Evolutionary conservation across 495 filamentous ascomycete genomes (phyloP).

Genomic region (Trichocladium antarcticum): DNA sequence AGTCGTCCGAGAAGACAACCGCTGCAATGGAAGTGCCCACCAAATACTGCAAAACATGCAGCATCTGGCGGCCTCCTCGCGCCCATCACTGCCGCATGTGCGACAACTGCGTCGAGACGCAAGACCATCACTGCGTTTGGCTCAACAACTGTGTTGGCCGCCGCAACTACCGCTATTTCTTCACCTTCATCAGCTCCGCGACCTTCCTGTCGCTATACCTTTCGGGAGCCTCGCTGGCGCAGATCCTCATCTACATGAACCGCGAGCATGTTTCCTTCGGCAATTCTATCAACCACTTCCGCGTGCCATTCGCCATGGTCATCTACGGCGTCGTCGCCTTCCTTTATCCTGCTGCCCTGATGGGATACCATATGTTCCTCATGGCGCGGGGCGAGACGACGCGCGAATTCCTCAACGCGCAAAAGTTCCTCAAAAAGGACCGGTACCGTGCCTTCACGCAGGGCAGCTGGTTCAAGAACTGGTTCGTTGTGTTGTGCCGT

Average conservation of each 20-base stretch:
- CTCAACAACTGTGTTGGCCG: constrained; percentile 97
- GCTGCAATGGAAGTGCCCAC: constrained; percentile 93
- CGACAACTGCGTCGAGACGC: constrained; percentile 93
- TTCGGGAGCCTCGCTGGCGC: constrained; percentile 62
- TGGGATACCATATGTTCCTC: constrained; percentile 81
- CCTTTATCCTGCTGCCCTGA: constrained; percentile 74
- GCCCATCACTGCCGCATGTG: constrained; percentile 94
- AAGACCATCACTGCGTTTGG: constrained; percentile 98
- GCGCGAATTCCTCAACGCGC: constrained; percentile 86
- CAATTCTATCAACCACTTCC: constrained; percentile 52
- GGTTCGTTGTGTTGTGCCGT: constrained; percentile 66
- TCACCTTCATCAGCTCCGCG: constrained; percentile 67
- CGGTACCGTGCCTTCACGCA: constrained; percentile 86
- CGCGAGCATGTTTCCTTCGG: constrained; percentile 52
- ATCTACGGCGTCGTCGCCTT: constrained; percentile 65
- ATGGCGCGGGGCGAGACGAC: constrained; percentile 88
- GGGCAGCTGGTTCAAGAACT: constrained; percentile 64
- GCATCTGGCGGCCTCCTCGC: constrained; percentile 89
- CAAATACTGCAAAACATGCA: constrained; percentile 95
- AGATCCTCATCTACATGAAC: constrained; percentile 61
- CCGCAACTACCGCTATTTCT: constrained; percentile 97
- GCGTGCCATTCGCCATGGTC: constrained; percentile 80
- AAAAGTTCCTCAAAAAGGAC: constrained; percentile 86
- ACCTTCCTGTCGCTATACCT: constrained; percentile 70
- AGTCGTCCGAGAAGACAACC: constrained; percentile 56